These are phyloP conservation scores for Rhodotorula babjevae DNA, from an alignment of 768 basidiomycete species.

Conservation along the genomic window DNA sequence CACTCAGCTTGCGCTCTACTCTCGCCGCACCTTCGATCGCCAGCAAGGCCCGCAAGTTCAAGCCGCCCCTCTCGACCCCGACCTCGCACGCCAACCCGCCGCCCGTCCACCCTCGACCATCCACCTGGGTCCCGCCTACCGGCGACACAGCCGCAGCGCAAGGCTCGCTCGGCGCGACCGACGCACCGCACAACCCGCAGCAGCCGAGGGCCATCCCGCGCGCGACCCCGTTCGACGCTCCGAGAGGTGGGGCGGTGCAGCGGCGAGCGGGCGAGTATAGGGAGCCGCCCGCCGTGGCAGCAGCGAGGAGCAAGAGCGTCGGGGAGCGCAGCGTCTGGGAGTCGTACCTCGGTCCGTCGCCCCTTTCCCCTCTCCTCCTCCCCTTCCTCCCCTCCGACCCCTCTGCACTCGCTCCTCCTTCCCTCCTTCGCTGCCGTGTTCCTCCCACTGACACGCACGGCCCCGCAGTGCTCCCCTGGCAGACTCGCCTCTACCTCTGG, in stretches of 20 bases:
- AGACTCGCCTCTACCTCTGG: constrained; percentile 32
- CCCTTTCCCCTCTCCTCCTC: no score
- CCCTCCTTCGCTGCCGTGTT: no score
- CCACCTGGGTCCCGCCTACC: not conserved
- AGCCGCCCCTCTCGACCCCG: not conserved
- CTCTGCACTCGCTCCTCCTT: no score
- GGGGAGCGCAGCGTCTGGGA: constrained; percentile 24
- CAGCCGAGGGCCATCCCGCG: not conserved
- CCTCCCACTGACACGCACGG: not conserved
- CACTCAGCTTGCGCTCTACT: not conserved
- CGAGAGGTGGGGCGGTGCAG: not conserved
- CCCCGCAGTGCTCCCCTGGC: constrained; percentile 12
- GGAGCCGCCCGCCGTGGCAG: constrained; percentile 17
- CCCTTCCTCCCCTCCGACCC: no score
- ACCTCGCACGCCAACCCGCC: not conserved
- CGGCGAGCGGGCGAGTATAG: not conserved
- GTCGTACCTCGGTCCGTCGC: constrained; percentile 24
- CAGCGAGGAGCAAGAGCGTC: constrained; percentile 17
- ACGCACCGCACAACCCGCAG: no score
- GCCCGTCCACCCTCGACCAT: not conserved
- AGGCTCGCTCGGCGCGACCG: no score
- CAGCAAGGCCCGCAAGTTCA: not conserved
- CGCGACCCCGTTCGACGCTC: not conserved
- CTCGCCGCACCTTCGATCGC: not conserved
- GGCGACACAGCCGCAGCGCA: not conserved